Conservation (phyloP, 2,329 filamentous ascomycete genomes). For the Sclerotinia minor region DNA sequence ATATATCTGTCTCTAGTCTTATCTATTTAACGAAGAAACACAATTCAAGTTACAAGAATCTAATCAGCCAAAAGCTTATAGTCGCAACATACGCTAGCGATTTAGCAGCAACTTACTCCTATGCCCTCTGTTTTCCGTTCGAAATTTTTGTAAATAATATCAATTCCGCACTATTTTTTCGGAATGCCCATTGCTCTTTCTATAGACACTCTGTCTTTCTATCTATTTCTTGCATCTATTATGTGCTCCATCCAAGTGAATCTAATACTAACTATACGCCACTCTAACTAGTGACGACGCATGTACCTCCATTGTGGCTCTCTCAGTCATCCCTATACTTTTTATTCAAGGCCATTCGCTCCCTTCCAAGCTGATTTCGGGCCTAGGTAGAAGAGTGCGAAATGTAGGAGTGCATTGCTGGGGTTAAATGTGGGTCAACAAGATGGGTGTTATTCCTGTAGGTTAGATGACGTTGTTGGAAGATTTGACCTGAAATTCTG, state of each 20-base stretch:
- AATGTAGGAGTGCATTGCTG: background rate
- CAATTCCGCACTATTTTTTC: background rate
- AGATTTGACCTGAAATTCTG: background rate
- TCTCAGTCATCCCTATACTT: background rate
- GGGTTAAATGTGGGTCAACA: background rate
- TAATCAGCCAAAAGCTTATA: background rate
- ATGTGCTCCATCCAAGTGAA: background rate
- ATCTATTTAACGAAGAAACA: background rate
- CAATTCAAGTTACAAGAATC: background rate
- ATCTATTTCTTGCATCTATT: fast-evolving
- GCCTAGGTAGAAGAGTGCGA: background rate
- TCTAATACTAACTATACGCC: background rate
- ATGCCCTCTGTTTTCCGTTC: conserved; percentile 2
- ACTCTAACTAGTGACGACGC: background rate
- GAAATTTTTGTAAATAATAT: background rate
- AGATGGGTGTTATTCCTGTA: background rate
- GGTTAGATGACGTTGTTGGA: no score
- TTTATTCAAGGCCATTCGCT: background rate
- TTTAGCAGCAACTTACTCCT: background rate
- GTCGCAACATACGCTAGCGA: background rate
- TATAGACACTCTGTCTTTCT: background rate
- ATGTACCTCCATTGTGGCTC: background rate
- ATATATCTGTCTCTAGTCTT: background rate
- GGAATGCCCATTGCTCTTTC: background rate
- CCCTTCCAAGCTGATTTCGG: background rate